Evolutionary conservation across 2,329 filamentous ascomycete species (phyloP), one percentile per base, ranked within the genome.

Genomic region (Aspergillus jensenii): DNA sequence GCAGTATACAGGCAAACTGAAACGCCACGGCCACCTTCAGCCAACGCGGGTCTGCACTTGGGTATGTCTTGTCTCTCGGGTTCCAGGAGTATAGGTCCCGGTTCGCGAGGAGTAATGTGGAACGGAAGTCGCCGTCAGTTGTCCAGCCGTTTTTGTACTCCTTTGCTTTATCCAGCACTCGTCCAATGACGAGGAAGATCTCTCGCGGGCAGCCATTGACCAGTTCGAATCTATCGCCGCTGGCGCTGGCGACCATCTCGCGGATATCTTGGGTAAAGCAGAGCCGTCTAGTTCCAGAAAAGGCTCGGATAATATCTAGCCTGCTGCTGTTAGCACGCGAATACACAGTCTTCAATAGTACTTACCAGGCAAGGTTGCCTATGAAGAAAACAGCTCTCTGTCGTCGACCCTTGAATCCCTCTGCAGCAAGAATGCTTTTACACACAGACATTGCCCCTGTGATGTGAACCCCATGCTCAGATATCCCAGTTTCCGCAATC

Each of bases 381-480:
- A 71, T 44, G 23, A 71, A 71, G 43, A 71, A 71, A 1, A 71
- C 60, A 0, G 69, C 68, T 6, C 68, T 60, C 27, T 67, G 64
- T 11, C 68, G 62, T n/a, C 64, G 59, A 12, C 60, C 53, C 17
- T 60, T 64, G 14, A 71, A 59, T 7, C 52, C 61, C 25, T 70
- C 64, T 7, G 60, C 56, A 6, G 71, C 59, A 19, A 63, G 56
- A 7, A 72, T 46, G 9, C 66, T 65, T 35, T 67, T 69, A 49
- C 69, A 72, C 14, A 72, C 69, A 1, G 70, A 72, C 62, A 72
- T 64, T 1, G 70, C 69, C 6, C 70, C 70, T 2, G 69, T 71
- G 11, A 72, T 72, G 49, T 72, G 70, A 39, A 66, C 68, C 1
- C 70, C 70, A 41, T 72, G 70, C 1, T 60, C 64, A 3, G 70